Percentiles rank a stretch among this genome's conserved stretches.
Evolutionary conservation across 1,284 basidiomycete species (phyloP).

Genomic region (Cystobasidium pallidum): DNA sequence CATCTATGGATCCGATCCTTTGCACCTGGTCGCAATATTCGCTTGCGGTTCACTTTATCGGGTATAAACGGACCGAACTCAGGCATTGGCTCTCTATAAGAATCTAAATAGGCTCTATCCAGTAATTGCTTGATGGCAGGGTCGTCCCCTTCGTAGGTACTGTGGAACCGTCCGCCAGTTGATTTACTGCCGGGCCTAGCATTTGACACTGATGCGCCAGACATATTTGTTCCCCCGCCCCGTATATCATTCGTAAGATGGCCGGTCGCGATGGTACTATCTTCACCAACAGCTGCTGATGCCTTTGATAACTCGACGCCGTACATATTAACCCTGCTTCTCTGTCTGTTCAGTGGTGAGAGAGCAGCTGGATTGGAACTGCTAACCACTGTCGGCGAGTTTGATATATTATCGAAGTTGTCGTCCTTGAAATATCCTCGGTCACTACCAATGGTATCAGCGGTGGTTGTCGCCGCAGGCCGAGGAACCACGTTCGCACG

Average conservation of each 20-base stretch:
- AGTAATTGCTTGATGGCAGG: conserved; percentile 76
- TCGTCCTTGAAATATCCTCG: conserved; percentile 12
- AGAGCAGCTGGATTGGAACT: conserved; percentile 1
- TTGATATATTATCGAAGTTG: conserved; percentile 33
- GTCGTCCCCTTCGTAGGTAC: conserved; percentile 79
- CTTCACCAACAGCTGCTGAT: conserved; percentile 49
- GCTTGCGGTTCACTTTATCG: conserved; percentile 59
- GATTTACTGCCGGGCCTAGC: not conserved
- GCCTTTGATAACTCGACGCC: conserved; percentile 50
- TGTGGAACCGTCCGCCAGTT: conserved; percentile 47
- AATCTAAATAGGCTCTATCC: conserved; percentile 86
- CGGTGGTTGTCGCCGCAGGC: conserved; percentile 1
- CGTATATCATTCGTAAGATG: conserved; percentile 48
- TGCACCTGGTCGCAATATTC: conserved; percentile 53
- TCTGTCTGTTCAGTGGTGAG: conserved; percentile 9
- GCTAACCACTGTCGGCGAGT: not conserved
- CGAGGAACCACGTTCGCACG: not conserved
- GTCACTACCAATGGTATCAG: conserved; percentile 14
- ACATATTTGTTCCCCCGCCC: conserved; percentile 29
- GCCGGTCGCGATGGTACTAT: conserved; percentile 50
- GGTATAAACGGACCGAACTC: conserved; percentile 83
- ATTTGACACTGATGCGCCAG: conserved; percentile 23
- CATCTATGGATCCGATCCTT: conserved; percentile 51
- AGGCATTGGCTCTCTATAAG: conserved; percentile 73
- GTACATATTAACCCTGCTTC: conserved; percentile 49